Conservation (phyloP, 2,329 filamentous ascomycete species). For the Aspergillus thermomutatus region DNA sequence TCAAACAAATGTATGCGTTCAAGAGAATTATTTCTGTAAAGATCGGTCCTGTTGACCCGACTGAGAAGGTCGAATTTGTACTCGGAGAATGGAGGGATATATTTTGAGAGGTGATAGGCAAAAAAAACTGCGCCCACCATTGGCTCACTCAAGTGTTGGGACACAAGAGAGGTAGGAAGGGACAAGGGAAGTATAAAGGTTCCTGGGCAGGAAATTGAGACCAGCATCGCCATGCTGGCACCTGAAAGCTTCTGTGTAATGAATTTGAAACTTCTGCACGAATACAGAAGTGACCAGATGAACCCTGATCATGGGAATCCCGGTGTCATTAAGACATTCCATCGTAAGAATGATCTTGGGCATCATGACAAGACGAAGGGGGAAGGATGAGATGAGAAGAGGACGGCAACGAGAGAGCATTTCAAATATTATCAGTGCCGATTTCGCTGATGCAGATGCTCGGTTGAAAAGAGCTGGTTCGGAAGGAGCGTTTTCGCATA, state of each 20-base stretch:
- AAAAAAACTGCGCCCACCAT: background rate
- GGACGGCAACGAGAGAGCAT: background rate
- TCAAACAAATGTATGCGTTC: background rate
- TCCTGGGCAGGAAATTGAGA: background rate
- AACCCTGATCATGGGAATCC: background rate
- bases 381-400: background rate
- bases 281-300: conserved; percentile 1
- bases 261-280: background rate
- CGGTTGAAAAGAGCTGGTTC: background rate
- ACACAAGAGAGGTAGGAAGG: background rate
- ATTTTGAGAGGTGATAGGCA: background rate
- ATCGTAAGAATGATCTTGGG: conserved; percentile 3
- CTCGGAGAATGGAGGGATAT: background rate
- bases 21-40: background rate
- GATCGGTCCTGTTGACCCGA: conserved; percentile 1
- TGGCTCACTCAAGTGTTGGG: background rate
- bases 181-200: background rate
- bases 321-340: conserved; percentile 10
- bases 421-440: background rate
- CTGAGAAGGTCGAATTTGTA: background rate
- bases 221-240: background rate
- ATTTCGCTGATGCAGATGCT: background rate
- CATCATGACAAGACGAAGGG: background rate
- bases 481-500: background rate
- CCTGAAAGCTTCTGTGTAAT: background rate